A percentile compares a stretch with the other conserved stretches of the same genome.
phyloP scores from a whole-genome alignment of 352 stramenopile genomes.

The Phytophthora crassamura region DNA sequence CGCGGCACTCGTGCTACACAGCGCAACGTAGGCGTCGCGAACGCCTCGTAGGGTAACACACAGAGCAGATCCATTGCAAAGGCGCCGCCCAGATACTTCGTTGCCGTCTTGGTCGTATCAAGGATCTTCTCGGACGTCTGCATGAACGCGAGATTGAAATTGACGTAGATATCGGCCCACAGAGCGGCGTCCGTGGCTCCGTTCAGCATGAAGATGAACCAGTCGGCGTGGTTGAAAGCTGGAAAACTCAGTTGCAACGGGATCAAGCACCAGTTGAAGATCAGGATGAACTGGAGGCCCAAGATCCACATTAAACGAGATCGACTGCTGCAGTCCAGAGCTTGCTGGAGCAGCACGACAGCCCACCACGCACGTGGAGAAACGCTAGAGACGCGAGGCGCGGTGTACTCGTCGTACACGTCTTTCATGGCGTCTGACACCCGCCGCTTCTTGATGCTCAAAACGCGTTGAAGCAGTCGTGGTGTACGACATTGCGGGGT shows the following conservation, averaged over 20 bases:
- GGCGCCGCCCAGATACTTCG: slow-evolving; percentile 26
- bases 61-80: slow-evolving; percentile 50
- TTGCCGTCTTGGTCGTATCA: slow-evolving; percentile 33
- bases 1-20: slow-evolving; percentile 24
- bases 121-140: slow-evolving; percentile 37
- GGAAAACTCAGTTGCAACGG: slow-evolving; percentile 51
- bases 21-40: slow-evolving; percentile 17
- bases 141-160: slow-evolving; percentile 45
- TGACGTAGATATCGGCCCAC: slow-evolving; percentile 53
- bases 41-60: slow-evolving; percentile 42
- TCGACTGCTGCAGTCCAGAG: slow-evolving; percentile 16
- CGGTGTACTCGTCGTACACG: slow-evolving; percentile 21
- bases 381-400: not conserved
- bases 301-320: slow-evolving; percentile 28
- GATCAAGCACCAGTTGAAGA: slow-evolving; percentile 54
- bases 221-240: slow-evolving; percentile 30
- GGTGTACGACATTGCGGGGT: not conserved
- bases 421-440: slow-evolving; percentile 20
- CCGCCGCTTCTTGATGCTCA: slow-evolving; percentile 15
- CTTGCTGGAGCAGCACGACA: slow-evolving; percentile 15
- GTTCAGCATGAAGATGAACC: slow-evolving; percentile 35
- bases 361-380: slow-evolving; percentile 19
- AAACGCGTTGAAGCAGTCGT: slow-evolving; percentile 38
- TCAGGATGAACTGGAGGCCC: slow-evolving; percentile 33
- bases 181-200: slow-evolving; percentile 40